Percentiles rank a stretch among this genome's conserved stretches.
phyloP scores from a whole-genome alignment of 2,329 filamentous ascomycete genomes.

The Penicillium sp. region DNA sequence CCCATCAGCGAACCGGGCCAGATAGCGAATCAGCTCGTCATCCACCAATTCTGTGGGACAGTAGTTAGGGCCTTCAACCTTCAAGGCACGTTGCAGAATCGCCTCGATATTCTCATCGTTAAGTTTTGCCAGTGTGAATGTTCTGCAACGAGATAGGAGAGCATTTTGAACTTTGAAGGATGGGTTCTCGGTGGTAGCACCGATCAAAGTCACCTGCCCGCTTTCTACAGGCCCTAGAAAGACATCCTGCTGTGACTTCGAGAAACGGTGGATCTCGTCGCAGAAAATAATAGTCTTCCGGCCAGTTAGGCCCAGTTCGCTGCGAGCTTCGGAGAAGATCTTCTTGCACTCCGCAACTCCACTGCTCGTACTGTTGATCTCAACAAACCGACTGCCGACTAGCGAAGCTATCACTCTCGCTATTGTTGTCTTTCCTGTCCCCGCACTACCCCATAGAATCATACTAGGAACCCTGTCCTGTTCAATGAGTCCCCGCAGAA shows the following conservation, averaged over 20 bases:
- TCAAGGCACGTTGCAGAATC: conserved; percentile 78
- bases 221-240: conserved; percentile 91
- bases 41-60: conserved; percentile 66
- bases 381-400: conserved; percentile 84
- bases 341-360: conserved; percentile 92
- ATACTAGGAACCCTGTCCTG: conserved; percentile 86
- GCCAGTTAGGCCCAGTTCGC: conserved; percentile 78
- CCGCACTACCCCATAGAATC: conserved; percentile 74
- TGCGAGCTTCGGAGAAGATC: conserved; percentile 81
- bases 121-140: conserved; percentile 82
- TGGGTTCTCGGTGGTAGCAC: conserved; percentile 95
- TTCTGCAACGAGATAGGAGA: conserved; percentile 84
- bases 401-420: conserved; percentile 84
- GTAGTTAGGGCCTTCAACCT: conserved; percentile 60
- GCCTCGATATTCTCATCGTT: conserved; percentile 70
- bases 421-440: conserved; percentile 67
- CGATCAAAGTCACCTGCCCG: conserved; percentile 87
- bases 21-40: conserved; percentile 75
- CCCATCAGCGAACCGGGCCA: conserved; percentile 85
- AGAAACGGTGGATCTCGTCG: conserved; percentile 94
- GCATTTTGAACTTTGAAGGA: conserved; percentile 91
- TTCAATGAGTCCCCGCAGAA: conserved; percentile 85
- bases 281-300: conserved; percentile 95
- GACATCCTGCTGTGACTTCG: conserved; percentile 90
- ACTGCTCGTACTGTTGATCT: conserved; percentile 91